Percentiles rank a stretch among this genome's conserved stretches.
Evolutionary conservation across 2,329 filamentous ascomycete species (phyloP).

Genomic region (Ambrosiella xylebori): DNA sequence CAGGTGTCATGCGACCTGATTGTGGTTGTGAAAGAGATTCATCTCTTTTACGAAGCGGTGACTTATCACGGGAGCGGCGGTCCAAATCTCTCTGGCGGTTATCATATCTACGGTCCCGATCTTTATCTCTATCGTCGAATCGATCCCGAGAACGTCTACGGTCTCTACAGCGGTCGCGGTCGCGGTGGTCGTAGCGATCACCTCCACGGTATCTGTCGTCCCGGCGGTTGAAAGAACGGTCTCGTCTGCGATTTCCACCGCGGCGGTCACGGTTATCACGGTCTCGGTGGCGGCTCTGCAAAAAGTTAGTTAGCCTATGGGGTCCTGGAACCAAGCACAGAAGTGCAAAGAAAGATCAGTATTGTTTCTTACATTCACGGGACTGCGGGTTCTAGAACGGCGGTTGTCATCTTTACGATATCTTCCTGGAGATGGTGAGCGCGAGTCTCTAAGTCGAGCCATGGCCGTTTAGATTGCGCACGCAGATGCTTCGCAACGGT

Average conservation of each 20-base stretch:
- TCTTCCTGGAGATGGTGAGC: constrained; percentile 57
- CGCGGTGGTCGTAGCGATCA: constrained; percentile 27
- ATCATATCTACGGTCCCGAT: constrained; percentile 43
- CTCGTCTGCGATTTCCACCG: constrained; percentile 46
- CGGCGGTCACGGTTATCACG: constrained; percentile 31
- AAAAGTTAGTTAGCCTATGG: constrained; percentile 24
- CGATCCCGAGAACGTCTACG: constrained; percentile 47
- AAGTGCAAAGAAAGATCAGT: not conserved
- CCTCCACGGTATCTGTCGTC: constrained; percentile 48
- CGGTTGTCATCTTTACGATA: constrained; percentile 41
- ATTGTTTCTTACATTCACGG: constrained; percentile 36
- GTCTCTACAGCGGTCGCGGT: constrained; percentile 34
- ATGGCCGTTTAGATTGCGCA: constrained; percentile 21
- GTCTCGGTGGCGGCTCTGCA: constrained; percentile 42
- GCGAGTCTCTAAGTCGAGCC: constrained; percentile 49
- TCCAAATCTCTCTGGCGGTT: constrained; percentile 32
- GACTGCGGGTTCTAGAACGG: constrained; percentile 44
- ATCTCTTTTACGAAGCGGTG: constrained; percentile 23
- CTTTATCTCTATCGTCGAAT: constrained; percentile 38
- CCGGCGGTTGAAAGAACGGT: constrained; percentile 50
- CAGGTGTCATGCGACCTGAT: constrained; percentile 21
- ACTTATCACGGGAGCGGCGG: constrained; percentile 46
- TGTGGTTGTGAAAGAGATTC: constrained; percentile 22
- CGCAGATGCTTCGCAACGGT: constrained; percentile 19
- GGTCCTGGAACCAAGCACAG: not conserved